Evolutionary conservation across 2,329 filamentous ascomycete species (phyloP), one percentile per base, ranked within the genome.

Genomic region (Colletotrichum acutatum): DNA sequence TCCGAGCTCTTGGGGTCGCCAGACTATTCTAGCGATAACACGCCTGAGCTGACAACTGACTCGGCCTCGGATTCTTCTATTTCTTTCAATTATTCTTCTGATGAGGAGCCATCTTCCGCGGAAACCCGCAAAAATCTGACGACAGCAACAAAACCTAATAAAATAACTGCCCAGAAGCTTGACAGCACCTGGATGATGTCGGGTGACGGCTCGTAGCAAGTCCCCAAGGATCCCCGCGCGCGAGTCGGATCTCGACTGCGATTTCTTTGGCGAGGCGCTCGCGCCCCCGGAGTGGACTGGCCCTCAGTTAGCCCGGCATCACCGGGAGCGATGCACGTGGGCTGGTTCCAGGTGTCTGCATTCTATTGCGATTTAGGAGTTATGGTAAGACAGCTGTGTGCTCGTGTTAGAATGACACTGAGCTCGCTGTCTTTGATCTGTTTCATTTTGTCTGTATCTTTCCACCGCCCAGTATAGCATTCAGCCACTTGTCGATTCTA

Each of bases 161-260:
- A 72, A 75, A 22, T 5, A n/a, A 16, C 62, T 34, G 32, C 32
- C 68, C 76, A 75, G 76, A 77, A 74, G 19, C 76, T 77, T 65
- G 71, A 77, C 65, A 77, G 79, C 54, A 77, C 81, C 74, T 86
- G 84, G 84, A 80, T 85, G 46, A 79, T 86, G 78, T 78, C 86
- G 76, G 82, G 81, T 78, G 84, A 85, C 81, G 85, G 81, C 84
- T 85, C 80, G 83, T 83, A 86, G 79, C 83, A 86, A 79, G 82
- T 84, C 83, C 83, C 81, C 79, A 76, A 72, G 75, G 75, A 78
- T 78, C 78, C 78, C 80, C 78, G 77, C 76, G 76, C 75, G 72
- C 67, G 64, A 76, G 76, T 71, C 72, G 79, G 78, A 77, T 78
- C 78, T 79, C 72, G 76, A 77, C 57, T 58, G 72, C 70, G 74